Evolutionary conservation across 345 rosid genomes (phyloP), one percentile per base, ranked within the genome.

Genomic region (Eucalyptus melliodora): DNA sequence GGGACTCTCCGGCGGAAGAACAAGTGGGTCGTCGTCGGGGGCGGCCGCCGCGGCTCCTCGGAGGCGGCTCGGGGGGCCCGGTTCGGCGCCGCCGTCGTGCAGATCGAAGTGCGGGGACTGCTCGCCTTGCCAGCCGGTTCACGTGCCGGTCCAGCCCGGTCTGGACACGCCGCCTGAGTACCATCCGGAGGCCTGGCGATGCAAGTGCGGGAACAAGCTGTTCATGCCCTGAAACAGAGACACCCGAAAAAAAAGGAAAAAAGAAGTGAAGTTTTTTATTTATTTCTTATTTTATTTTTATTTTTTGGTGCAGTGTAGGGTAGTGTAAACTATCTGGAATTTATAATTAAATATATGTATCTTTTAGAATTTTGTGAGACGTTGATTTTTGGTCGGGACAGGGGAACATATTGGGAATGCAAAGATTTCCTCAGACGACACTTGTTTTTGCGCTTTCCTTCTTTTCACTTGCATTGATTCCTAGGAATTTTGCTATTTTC

Each of bases 131-230:
- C 87, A 90, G 77, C 94, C 99, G 88, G 99, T 97, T 91, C 99
- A 96, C 88, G 99, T 98, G 85, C 95, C 99, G 87, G 92, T 98
- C 89, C 97, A 95, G 87, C 98, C 97, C 7, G 97, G 99, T 62
- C 86, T 94, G 26, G 94, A 93, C 86, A 77, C 91, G 87, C 98
- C 99, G 72, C 90, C 93, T 47, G 99, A 98, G 94, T 98, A 98
- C 91, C 97, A 97, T 89, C 99, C 99, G 27, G 99, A 98, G 93
- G 99, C 99, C 80, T 97, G 99, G 99, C 96, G 99, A 23, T 98
- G 99, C 94, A 95, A 96, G 94, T 97, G 99, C 89, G 97, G 97
- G 59, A 92, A 93, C 92, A 94, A 93, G 93, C 93, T 97, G 60
- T 98, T 93, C 92, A 93, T 96, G 96, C 99, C 99, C 69, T 98